A percentile compares a stretch with the other conserved stretches of the same genome.
phyloP scores from a whole-genome alignment of 768 basidiomycete species.

The Mycena filopes region DNA sequence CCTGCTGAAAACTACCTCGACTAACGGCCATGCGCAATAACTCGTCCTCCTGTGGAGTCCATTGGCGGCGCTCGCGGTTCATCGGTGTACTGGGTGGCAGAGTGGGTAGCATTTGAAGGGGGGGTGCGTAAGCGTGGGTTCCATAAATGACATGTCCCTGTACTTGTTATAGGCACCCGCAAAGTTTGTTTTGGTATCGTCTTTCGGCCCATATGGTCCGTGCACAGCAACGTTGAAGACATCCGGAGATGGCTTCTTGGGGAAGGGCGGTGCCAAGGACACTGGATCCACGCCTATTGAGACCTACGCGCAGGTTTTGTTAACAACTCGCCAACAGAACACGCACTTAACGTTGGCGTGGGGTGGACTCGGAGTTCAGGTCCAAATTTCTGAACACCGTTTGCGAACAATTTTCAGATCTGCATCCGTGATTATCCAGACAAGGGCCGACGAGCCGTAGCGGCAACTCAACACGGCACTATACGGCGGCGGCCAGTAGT shows the following conservation, averaged over 20 bases:
- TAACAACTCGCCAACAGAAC: not conserved
- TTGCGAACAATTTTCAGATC: not conserved
- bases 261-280: constrained; percentile 13
- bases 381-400: constrained; percentile 7
- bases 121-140: not conserved
- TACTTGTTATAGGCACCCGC: constrained; percentile 14
- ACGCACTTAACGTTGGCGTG: not conserved
- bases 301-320: not conserved
- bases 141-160: constrained; percentile 2
- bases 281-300: constrained; percentile 13
- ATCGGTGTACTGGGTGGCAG: constrained; percentile 4
- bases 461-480: constrained; percentile 15
- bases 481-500: constrained; percentile 13
- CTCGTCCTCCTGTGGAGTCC: constrained; percentile 39
- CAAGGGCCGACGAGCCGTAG: constrained; percentile 1
- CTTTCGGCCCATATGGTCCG: constrained; percentile 9
- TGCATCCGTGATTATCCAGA: constrained; percentile 1
- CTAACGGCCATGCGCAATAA: constrained; percentile 62
- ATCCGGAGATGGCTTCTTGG: not conserved
- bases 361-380: not conserved
- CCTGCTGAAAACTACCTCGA: constrained; percentile 47
- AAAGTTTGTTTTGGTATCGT: constrained; percentile 15
- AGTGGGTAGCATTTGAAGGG: constrained; percentile 13
- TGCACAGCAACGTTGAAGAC: not conserved
- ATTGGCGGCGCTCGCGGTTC: constrained; percentile 26